These are phyloP conservation scores for Chlamydomonas sp. DNA, from an alignment of 139 green algal genomes.

Conservation along the genomic window DNA sequence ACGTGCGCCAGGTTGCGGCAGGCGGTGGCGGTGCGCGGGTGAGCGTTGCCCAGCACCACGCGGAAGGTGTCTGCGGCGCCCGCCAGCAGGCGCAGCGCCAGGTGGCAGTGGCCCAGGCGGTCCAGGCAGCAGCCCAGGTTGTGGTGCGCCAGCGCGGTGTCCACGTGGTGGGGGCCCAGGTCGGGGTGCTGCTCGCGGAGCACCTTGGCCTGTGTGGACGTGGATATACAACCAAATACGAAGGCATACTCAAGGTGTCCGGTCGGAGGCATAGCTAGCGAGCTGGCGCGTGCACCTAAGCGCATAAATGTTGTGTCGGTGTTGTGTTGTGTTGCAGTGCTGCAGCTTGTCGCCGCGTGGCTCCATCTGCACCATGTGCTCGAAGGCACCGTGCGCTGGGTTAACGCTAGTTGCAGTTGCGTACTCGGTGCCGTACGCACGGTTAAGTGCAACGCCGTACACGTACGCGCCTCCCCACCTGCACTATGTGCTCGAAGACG, in stretches of 20 bases:
- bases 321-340: too few species aligned
- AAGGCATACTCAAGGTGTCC: background rate
- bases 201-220: slow-evolving; percentile 34
- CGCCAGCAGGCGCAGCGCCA: slow-evolving; percentile 51
- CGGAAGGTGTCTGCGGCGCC: slow-evolving; percentile 44
- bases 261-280: too few species aligned
- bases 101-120: slow-evolving; percentile 55
- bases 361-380: too few species aligned
- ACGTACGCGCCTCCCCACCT: too few species aligned
- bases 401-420: too few species aligned
- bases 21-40: slow-evolving; percentile 51
- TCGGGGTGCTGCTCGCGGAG: slow-evolving; percentile 34
- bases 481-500: too few species aligned
- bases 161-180: slow-evolving; percentile 55
- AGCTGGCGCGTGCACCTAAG: too few species aligned
- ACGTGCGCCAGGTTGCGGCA: slow-evolving; percentile 51
- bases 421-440: too few species aligned
- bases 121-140: slow-evolving; percentile 69
- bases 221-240: background rate
- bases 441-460: too few species aligned
- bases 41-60: slow-evolving; percentile 36
- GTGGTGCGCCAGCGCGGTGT: slow-evolving; percentile 57
- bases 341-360: too few species aligned
- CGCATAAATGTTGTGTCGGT: too few species aligned
- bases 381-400: too few species aligned